phyloP scores from a whole-genome alignment of 2,329 filamentous ascomycete species.

The Penicillium sp. region DNA sequence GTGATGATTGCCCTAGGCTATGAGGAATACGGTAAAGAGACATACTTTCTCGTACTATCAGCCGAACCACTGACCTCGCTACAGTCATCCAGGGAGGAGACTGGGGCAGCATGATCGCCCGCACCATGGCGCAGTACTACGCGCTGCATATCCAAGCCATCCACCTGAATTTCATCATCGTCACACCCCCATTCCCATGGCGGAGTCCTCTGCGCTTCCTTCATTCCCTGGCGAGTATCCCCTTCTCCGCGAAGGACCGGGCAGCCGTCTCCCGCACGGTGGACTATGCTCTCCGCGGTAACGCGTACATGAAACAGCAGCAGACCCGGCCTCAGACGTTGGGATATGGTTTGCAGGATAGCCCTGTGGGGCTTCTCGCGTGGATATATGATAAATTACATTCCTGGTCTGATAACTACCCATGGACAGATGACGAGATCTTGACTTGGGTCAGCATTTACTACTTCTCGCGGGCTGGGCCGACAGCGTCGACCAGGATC shows the following conservation, averaged over 20 bases:
- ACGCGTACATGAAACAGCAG: slow-evolving; percentile 59
- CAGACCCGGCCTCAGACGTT: slow-evolving; percentile 70
- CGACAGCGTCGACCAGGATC: slow-evolving; percentile 65
- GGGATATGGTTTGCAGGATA: slow-evolving; percentile 67
- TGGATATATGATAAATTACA: slow-evolving; percentile 83
- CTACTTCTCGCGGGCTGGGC: slow-evolving; percentile 67
- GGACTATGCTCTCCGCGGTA: slow-evolving; percentile 25
- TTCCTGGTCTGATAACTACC: slow-evolving; percentile 70
- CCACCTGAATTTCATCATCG: slow-evolving; percentile 61
- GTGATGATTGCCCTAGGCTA: slow-evolving; percentile 70
- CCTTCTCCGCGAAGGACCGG: slow-evolving; percentile 29
- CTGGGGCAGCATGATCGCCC: slow-evolving; percentile 66
- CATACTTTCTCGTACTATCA: not conserved
- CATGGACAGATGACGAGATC: slow-evolving; percentile 74
- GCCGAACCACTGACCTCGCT: slow-evolving; percentile 1
- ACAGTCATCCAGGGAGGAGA: slow-evolving; percentile 62
- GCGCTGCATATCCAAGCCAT: slow-evolving; percentile 57
- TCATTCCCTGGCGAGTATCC: slow-evolving; percentile 27
- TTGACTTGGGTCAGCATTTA: slow-evolving; percentile 74
- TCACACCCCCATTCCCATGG: slow-evolving; percentile 50
- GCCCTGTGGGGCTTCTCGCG: slow-evolving; percentile 66
- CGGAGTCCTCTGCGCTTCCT: slow-evolving; percentile 56
- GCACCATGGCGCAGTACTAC: slow-evolving; percentile 60
- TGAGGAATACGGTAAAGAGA: slow-evolving; percentile 51
- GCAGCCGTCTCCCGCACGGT: slow-evolving; percentile 21